Percentiles rank a stretch among this genome's conserved stretches.
Evolutionary conservation across 2,329 filamentous ascomycete species (phyloP).

Genomic region (Cladobotryum mycophilum): DNA sequence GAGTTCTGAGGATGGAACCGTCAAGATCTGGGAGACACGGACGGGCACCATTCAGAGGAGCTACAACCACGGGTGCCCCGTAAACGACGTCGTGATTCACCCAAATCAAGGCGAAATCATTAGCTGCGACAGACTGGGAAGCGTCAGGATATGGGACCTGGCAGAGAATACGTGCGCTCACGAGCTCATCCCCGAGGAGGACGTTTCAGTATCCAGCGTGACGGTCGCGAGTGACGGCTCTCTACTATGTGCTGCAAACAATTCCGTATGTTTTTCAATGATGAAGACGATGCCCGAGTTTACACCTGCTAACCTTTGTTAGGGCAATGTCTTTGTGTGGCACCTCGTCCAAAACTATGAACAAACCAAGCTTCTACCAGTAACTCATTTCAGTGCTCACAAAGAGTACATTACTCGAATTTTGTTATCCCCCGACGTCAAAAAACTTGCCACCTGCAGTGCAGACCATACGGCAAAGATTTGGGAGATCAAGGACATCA

Average conservation of each 20-base stretch:
- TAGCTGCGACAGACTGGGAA: slow-evolving; percentile 87
- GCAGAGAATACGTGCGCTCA: slow-evolving; percentile 96
- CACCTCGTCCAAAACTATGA: slow-evolving; percentile 79
- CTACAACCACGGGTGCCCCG: slow-evolving; percentile 81
- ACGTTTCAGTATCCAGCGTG: slow-evolving; percentile 87
- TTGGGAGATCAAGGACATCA: slow-evolving; percentile 79
- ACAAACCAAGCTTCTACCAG: slow-evolving; percentile 74
- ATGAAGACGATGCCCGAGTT: background rate
- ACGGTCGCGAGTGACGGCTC: slow-evolving; percentile 94
- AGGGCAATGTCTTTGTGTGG: slow-evolving; percentile 98
- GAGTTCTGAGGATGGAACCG: slow-evolving; percentile 90
- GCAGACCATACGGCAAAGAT: slow-evolving; percentile 93
- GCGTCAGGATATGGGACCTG: slow-evolving; percentile 91
- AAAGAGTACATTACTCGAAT: slow-evolving; percentile 90
- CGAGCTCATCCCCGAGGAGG: slow-evolving; percentile 92
- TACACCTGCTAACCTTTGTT: background rate
- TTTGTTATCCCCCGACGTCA: slow-evolving; percentile 85
- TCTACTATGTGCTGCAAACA: slow-evolving; percentile 89
- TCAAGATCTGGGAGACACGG: slow-evolving; percentile 95
- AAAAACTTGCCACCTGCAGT: slow-evolving; percentile 88
- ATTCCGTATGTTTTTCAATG: slow-evolving; percentile 52
- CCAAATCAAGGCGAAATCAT: slow-evolving; percentile 98
- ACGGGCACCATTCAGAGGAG: slow-evolving; percentile 83
- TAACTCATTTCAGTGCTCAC: slow-evolving; percentile 86
- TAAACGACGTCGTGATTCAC: slow-evolving; percentile 98